Base-by-base conservation (phyloP, 768 basidiomycete species). In the Lactarius pseudohatsudake region DNA sequence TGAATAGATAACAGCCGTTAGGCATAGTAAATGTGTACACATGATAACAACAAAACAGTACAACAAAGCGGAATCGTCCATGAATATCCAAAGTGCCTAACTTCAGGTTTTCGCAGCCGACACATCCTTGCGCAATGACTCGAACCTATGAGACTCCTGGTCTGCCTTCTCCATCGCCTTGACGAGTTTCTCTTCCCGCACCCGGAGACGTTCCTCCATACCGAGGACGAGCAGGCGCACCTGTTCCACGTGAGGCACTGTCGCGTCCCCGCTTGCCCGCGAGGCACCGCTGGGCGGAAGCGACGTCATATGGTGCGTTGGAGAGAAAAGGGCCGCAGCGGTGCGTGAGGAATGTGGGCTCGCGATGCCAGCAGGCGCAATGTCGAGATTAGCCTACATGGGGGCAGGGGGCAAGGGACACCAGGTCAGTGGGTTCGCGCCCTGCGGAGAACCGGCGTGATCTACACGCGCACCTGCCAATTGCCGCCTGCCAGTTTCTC, bases 401-500 rank as follows among this genome's bases (percentile, higher is more conserved):
- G 76, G 40, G 78, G 75, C 38, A 74, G 22, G 30, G 32, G 73
- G 78, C 53, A 9, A 16, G 26, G 57, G 36, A 28, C n/a, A 61
- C 15, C 38, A 30, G 50, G 53, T 43, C 41, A 57, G 41, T 28
- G 40, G 32, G 54, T 32, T n/a, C 30, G 30, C 41, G 28, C 45
- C 26, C 8, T 13, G 22, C 26, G 34, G 28, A 50, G 18, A 38
- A 34, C 15, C 6, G 8, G 40, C 47, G 22, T 26, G 57, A 50
- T 16, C 34, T 26, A 34, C 57, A 47, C 32, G 72, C 81, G 43
- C 64, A 88, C 90, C 85, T 92, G 89, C 92, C 92, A 94, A 72
- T 92, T 89, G 61, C 90, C 86, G 0, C 92, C 92, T 1, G 85
- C 88, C 26, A 92, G 76, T 68, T 84, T 86, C 6, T 85, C 79